A percentile compares a stretch with the other conserved stretches of the same genome.
Evolutionary conservation across 1,139 yeast species (phyloP).

Genomic region (Meyerozyma carpophila): DNA sequence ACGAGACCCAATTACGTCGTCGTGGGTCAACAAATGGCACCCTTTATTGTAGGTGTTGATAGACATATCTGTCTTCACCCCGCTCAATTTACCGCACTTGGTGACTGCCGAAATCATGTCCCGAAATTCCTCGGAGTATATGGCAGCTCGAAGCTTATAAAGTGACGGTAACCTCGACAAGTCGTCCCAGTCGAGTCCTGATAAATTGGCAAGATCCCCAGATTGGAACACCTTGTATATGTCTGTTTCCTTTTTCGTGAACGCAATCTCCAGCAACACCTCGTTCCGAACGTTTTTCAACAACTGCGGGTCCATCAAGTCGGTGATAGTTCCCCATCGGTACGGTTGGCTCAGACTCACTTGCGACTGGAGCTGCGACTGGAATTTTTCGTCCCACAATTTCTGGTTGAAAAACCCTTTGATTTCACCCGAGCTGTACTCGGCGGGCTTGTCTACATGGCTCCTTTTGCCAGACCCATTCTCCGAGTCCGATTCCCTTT

Average conservation of each 20-base stretch:
- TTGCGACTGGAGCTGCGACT: conserved; percentile 30
- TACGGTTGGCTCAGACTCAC: conserved; percentile 65
- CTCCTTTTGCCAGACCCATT: not conserved
- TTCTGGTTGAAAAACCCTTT: conserved; percentile 47
- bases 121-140: conserved; percentile 82
- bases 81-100: conserved; percentile 86
- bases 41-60: conserved; percentile 88
- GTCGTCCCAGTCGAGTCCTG: conserved; percentile 79
- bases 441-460: conserved; percentile 9
- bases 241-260: conserved; percentile 94
- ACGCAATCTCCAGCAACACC: conserved; percentile 75
- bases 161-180: conserved; percentile 67
- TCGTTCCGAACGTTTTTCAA: conserved; percentile 78
- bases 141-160: conserved; percentile 73
- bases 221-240: conserved; percentile 92
- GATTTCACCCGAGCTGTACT: conserved; percentile 33
- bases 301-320: conserved; percentile 69
- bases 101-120: conserved; percentile 78
- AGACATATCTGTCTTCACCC: conserved; percentile 85
- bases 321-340: conserved; percentile 79
- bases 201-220: conserved; percentile 90
- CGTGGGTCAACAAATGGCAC: conserved; percentile 91
- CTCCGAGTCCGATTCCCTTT: not conserved
- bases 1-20: conserved; percentile 95
- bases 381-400: conserved; percentile 47